Base-by-base conservation (phyloP, 2,329 filamentous ascomycete genomes). In the Alternaria triticimaculans region DNA sequence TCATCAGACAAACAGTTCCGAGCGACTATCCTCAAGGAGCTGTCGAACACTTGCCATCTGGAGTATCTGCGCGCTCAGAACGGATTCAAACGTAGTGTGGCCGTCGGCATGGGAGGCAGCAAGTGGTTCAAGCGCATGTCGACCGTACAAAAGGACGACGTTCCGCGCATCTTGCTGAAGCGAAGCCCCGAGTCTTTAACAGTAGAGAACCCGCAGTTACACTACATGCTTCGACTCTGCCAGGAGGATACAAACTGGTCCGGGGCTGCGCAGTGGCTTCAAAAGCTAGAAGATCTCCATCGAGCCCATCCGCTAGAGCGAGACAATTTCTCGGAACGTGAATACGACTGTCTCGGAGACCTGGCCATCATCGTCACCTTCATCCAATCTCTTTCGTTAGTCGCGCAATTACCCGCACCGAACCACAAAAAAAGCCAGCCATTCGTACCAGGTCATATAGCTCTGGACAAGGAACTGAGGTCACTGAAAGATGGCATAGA, bases 151-250 rank as follows among this genome's bases (percentile, higher is more conserved):
- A 45, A 45, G 20, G 77, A 80, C 3, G 63, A 62, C 8, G 77
- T 79, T 0, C 67, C 78, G 2, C 80, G 78, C 1, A 71, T 85
- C 1, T 63, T 63, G 1, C 73, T 85, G 63, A 86, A 83, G 46
- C 76, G 70, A 15, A 81, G 82, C 2, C 81, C 82, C 0, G 81
- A 83, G 1, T 68, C 75, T 2, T 65, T 86, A 3, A 80, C 77
- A 1, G 65, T 73, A 10, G 60, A 60, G 23, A 68, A 73, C 23
- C 78, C 81, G 2, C 81, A 83, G 28, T 70, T 85, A 4, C 77
- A 83, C 58, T 83, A 82, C 63, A 68, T 86, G 20, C 70, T 86
- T 6, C 81, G 79, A 3, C 81, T 86, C 2, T 86, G 83, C 54
- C 79, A 83, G 7, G 55, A 72, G 0, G 77, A 81, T 1, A 81